Conservation (phyloP, 225 moss, liverwort and hornwort species). For the Pleurozium schreberi region DNA sequence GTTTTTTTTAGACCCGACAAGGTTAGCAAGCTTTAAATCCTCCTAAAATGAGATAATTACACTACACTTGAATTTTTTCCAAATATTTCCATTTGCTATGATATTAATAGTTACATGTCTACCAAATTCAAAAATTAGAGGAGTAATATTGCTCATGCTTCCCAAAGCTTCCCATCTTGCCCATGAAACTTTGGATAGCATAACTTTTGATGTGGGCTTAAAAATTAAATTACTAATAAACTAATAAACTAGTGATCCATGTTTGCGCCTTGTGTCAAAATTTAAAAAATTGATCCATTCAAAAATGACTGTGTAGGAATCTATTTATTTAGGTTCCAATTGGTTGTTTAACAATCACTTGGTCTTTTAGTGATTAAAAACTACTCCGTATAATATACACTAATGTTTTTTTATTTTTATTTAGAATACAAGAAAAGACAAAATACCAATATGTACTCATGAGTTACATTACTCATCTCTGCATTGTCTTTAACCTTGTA, state of each 20-base stretch:
- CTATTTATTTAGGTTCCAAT: not conserved
- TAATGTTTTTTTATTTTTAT: not conserved
- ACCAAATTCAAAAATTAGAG: not conserved
- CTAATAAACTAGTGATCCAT: not conserved
- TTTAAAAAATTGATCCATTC: not conserved
- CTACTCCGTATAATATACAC: not conserved
- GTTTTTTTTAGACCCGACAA: not conserved
- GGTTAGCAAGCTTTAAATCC: not conserved
- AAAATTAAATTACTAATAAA: not conserved
- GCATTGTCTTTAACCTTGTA: not conserved
- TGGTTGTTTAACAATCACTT: too few relatives aligned
- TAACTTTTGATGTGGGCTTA: not conserved
- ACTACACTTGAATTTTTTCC: not conserved
- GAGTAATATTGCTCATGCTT: not conserved
- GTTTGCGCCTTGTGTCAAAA: not conserved
- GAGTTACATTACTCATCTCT: not conserved
- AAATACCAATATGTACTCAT: not conserved
- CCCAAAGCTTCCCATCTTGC: not conserved
- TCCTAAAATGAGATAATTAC: not conserved
- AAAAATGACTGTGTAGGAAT: not conserved
- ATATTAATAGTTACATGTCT: not conserved
- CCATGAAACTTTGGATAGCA: not conserved
- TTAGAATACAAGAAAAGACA: not conserved
- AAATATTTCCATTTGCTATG: not conserved
- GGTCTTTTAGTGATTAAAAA: not conserved